These are phyloP conservation scores for Hypoxylon crocopeplum DNA, from an alignment of 495 filamentous ascomycete species.

Conservation along the genomic window DNA sequence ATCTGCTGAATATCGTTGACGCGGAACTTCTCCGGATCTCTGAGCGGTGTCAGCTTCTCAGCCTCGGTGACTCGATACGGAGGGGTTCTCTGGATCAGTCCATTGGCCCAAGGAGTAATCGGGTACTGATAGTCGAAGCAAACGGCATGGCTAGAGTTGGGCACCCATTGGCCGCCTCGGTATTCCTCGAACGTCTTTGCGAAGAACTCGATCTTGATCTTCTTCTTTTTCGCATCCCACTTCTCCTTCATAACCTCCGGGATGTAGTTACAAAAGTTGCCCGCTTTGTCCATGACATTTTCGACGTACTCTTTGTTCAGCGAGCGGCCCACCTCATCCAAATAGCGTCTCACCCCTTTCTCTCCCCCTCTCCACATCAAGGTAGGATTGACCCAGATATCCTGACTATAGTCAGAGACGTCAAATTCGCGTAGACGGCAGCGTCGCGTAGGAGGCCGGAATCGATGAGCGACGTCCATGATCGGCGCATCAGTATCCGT, in stretches of 20 bases:
- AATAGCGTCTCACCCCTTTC: slow-evolving; percentile 9
- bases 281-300: not conserved
- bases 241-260: no score
- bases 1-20: slow-evolving; percentile 35
- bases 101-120: not conserved
- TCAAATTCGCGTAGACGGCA: slow-evolving; percentile 9
- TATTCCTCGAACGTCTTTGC: slow-evolving; percentile 28
- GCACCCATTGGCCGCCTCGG: slow-evolving; percentile 26
- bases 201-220: slow-evolving; percentile 13
- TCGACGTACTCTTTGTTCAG: slow-evolving; percentile 10
- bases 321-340: slow-evolving; percentile 15
- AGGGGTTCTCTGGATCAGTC: not conserved
- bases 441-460: slow-evolving; percentile 20
- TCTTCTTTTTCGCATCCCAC: no score
- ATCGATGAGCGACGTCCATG: slow-evolving; percentile 6
- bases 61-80: slow-evolving; percentile 12
- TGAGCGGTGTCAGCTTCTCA: slow-evolving; percentile 25
- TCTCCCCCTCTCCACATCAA: no score
- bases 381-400: no score
- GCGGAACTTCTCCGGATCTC: slow-evolving; percentile 31
- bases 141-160: slow-evolving; percentile 17
- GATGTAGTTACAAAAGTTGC: no score
- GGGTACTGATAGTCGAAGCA: slow-evolving; percentile 15
- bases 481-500: not conserved
- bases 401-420: no score